phyloP scores from a whole-genome alignment of 495 filamentous ascomycete species.

The Hyaloscypha variabilis region DNA sequence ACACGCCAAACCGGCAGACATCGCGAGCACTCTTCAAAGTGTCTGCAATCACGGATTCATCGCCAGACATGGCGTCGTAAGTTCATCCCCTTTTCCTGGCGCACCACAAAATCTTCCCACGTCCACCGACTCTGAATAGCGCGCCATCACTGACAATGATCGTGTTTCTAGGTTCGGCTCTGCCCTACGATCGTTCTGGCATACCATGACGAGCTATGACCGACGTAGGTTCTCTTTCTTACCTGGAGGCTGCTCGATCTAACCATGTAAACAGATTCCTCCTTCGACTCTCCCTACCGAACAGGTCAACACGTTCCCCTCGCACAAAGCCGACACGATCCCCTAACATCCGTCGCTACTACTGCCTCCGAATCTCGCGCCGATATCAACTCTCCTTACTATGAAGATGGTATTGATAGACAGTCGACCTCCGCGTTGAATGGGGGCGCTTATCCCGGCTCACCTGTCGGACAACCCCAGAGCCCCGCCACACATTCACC shows the following conservation, averaged over 20 bases:
- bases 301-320: conserved; percentile 81
- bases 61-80: conserved; percentile 37
- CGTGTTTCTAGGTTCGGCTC: conserved; percentile 27
- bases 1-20: conserved; percentile 22
- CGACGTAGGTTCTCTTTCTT: conserved; percentile 49
- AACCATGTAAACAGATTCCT: conserved; percentile 62
- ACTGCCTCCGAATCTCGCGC: conserved; percentile 77
- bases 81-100: conserved; percentile 26
- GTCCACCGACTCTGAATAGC: conserved; percentile 4
- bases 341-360: conserved; percentile 76
- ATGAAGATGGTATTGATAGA: conserved; percentile 59
- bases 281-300: conserved; percentile 84
- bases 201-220: conserved; percentile 83
- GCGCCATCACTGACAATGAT: conserved; percentile 19
- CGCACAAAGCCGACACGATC: conserved; percentile 66
- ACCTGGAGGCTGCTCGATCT: conserved; percentile 5
- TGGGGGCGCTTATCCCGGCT: conserved; percentile 44
- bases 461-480: conserved; percentile 58
- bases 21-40: conserved; percentile 17
- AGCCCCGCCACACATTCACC: conserved; percentile 67
- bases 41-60: conserved; percentile 29
- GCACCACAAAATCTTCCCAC: neutral
- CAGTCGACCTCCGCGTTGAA: conserved; percentile 56
- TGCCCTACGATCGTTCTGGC: conserved; percentile 82
- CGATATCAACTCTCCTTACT: conserved; percentile 74